Base-by-base conservation (phyloP, 2,329 filamentous ascomycete genomes). In the Aspergillus sp. region DNA sequence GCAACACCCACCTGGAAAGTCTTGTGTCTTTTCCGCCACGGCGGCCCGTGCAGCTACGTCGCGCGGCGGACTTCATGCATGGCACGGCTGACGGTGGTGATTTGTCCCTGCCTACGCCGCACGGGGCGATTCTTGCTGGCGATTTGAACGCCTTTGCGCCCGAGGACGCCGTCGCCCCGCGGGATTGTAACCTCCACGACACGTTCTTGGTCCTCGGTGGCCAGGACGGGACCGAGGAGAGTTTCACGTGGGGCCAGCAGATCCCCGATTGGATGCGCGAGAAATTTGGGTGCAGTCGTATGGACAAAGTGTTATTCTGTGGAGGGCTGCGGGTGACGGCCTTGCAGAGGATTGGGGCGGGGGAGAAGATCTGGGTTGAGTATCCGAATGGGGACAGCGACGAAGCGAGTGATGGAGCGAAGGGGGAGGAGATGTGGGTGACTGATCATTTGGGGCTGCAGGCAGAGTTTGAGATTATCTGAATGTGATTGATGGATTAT, bases 221-320 rank as follows among this genome's bases (percentile, higher is more conserved):
- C 0, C 48, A 67, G 35, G 81, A 83, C 53, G 76, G 77, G 40
- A 72, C 67, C n/a, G 75, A 78, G 2, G 71, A 75, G 9, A 80
- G 79, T 0, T 81, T 76, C 58, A 84, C 82, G 0, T 84, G 82
- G 82, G 82, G 82, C 0, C 76, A 82, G 55, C 81, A 83, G 67
- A 75, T 73, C 2, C 60, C 72, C 2, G 67, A 69, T 2, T 62
- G 54, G 44, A 57, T 74, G 48, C 69, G 75, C 20, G 64, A 76
- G 36, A 67, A 60, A 51, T 82, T 78, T 63, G 80, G 79, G 0
- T 76, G 73, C 49, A 74, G 70, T 32, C 69, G 82, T 5, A 80
- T 83, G 79, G 82, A 83, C 50, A 83, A 79, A 65, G 69, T 83
- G 9, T 68, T 77, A 24, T 79, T 73, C 58, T 73, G 72, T 40